These are phyloP conservation scores for Rhizophagus prolifer DNA, from an alignment of 192 early-diverging fungal species.

Conservation along the genomic window DNA sequence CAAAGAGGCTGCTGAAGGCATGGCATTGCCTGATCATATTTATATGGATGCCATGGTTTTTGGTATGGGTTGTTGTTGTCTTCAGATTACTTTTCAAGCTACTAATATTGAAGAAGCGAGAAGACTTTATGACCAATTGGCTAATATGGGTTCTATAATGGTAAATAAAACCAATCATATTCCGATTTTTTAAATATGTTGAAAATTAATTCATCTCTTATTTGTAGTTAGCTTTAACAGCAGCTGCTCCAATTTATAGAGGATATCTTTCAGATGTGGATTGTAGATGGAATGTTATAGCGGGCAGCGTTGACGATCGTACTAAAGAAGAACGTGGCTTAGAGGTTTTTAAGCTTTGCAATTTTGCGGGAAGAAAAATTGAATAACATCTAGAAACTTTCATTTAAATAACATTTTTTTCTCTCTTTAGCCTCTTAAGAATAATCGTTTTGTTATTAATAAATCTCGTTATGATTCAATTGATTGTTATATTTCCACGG, in stretches of 20 bases:
- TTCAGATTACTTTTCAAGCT: slow-evolving; percentile 98
- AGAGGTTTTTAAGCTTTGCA: slow-evolving; percentile 41
- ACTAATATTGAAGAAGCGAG: slow-evolving; percentile 90
- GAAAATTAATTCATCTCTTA: not conserved
- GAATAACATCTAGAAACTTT: slow-evolving; percentile 22
- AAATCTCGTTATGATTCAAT: slow-evolving; percentile 98
- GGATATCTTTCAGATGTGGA: slow-evolving; percentile 96
- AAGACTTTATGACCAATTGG: slow-evolving; percentile 92
- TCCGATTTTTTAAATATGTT: not conserved
- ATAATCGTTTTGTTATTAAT: slow-evolving; percentile 77
- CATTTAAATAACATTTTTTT: slow-evolving; percentile 27
- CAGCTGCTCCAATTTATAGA: slow-evolving; percentile 88
- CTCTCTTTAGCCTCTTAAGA: slow-evolving; percentile 59
- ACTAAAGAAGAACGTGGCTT: slow-evolving; percentile 88
- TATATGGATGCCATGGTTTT: slow-evolving; percentile 99
- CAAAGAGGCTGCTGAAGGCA: slow-evolving; percentile 70
- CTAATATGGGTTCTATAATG: slow-evolving; percentile 89
- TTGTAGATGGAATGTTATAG: slow-evolving; percentile 96
- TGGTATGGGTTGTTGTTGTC: slow-evolving; percentile 97
- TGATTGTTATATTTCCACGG: slow-evolving; percentile 79
- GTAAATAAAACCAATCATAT: slow-evolving; percentile 36
- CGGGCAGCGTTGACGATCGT: slow-evolving; percentile 89
- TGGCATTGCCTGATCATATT: slow-evolving; percentile 88
- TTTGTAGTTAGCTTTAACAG: slow-evolving; percentile 79
- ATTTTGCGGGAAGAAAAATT: slow-evolving; percentile 13